Base-by-base conservation (phyloP, 768 basidiomycete species). In the Tylopilus cervinicoccineus region DNA sequence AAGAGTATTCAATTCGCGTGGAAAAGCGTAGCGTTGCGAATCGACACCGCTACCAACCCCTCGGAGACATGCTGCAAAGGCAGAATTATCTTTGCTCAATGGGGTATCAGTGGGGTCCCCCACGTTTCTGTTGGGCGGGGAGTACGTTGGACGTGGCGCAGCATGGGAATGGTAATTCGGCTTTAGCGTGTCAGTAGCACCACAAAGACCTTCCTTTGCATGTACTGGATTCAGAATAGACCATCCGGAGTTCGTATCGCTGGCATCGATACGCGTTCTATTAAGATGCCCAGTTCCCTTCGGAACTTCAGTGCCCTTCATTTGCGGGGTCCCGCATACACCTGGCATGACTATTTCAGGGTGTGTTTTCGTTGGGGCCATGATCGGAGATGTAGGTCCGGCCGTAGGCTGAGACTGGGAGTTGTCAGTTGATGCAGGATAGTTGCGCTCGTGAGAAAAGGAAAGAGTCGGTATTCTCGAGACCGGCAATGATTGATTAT, bases 381-480 rank as follows among this genome's bases (percentile, higher is more conserved):
- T 3, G 23, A 28, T 31, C 16, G 52, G 41, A 16, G 43, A 43
- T 11, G 40, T 38, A 39, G 52, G 33, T 38, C 27, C 38, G 43
- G 33, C 22, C 6, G 27, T 14, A 22, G 46, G 36, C 27, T 48
- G 43, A 5, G 45, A 23, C 20, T 37, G 47, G n/a, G n/a, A n/a
- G n/a, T n/a, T n/a, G n/a, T n/a, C n/a, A n/a, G n/a, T n/a, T n/a
- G 62, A 49, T 26, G 60, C 52, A 9, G 56, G 33, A 24, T 14
- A 20, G 32, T 50, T 54, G 31, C 56, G 20, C 33, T 45, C 41
- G 12, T 43, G 54, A n/a, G 39, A 43, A 29, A 51, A 17, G 16
- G 5, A n/a, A 29, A 37, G 31, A 16, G 14, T 17, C 38, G 36
- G 14, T 20, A 43, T 40, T 23, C 20, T 42, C 2, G 32, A 11